Base-by-base conservation (phyloP, 2,329 filamentous ascomycete species). In the Fusarium caatingaense region DNA sequence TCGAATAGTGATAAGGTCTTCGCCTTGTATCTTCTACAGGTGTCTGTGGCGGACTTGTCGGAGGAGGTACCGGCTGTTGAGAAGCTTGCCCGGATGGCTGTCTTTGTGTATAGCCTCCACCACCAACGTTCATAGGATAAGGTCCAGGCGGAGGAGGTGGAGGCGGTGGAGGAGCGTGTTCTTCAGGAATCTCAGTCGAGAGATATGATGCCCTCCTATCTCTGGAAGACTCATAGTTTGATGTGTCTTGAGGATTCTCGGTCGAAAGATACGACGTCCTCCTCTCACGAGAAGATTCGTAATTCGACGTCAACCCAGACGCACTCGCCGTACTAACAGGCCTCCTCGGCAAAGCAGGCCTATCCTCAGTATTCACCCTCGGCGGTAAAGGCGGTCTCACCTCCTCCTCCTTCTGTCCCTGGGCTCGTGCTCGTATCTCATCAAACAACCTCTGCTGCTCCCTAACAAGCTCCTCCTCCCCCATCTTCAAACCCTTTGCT, bases 361-460 rank as follows among this genome's bases (percentile, higher is more conserved):
- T 56, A 12, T 49, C 47, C 45, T 61, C 65, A 2, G 50, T 64
- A 12, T 15, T 64, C 2, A 58, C 45, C 30, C 64, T 68, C 12
- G 64, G 64, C 1, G 65, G 65, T 9, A 68, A 58, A 16, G 58
- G 64, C 4, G 58, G 64, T 15, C 48, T 57, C n/a, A 34, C 41
- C 2, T 25, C 53, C 9, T 53, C 45, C 2, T 20, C 45, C 41
- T 30, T 30, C 28, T 30, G 28, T 2, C 28, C 28, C 9, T 7
- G 28, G 11, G 12, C 28, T 30, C 28, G 28, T 30, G 28, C 28
- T 30, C 28, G 45, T n/a, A 72, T 72, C 60, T 72, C 68, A 27
- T 69, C 65, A 34, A 63, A 51, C 6, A 71, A 28, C 4, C 53
- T 71, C 32, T 69, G 51, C 40, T 71, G 68, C 27, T 71, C 68